Conservation (phyloP, 345 rosid species). For the Kandelia obovata region DNA sequence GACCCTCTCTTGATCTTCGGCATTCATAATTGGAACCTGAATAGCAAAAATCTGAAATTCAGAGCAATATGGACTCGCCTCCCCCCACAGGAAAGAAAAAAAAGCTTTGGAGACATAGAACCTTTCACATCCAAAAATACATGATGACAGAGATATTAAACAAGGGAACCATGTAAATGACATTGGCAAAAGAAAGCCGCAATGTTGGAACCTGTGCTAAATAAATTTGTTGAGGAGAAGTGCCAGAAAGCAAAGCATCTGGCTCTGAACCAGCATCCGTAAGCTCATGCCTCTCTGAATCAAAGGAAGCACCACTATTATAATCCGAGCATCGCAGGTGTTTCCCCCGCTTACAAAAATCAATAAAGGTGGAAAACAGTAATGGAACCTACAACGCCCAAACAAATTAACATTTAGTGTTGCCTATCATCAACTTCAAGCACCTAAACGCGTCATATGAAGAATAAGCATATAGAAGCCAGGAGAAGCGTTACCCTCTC, state of each 20-base stretch:
- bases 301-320: conserved; percentile 14
- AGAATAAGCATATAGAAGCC: neutral
- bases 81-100: too few species aligned
- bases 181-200: neutral
- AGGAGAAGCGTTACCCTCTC: conserved; percentile 51
- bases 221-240: conserved; percentile 54
- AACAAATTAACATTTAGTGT: neutral
- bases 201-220: conserved; percentile 65
- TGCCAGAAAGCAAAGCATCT: conserved; percentile 25
- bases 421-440: neutral
- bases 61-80: too few species aligned
- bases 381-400: conserved; percentile 54
- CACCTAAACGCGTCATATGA: conserved; percentile 8
- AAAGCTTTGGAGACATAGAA: too few species aligned
- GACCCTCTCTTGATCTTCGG: conserved; percentile 58
- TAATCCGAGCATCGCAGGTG: conserved; percentile 25
- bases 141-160: too few species aligned
- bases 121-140: too few species aligned
- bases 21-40: conserved; percentile 66
- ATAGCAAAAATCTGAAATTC: neutral
- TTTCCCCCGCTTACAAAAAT: conserved; percentile 53
- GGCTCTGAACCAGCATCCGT: conserved; percentile 25
- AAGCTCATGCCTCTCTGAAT: conserved; percentile 22
- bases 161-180: too few species aligned
- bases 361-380: conserved; percentile 66